Evolutionary conservation across 2,329 filamentous ascomycete species (phyloP).

Genomic region (Aspergillus bombycis): DNA sequence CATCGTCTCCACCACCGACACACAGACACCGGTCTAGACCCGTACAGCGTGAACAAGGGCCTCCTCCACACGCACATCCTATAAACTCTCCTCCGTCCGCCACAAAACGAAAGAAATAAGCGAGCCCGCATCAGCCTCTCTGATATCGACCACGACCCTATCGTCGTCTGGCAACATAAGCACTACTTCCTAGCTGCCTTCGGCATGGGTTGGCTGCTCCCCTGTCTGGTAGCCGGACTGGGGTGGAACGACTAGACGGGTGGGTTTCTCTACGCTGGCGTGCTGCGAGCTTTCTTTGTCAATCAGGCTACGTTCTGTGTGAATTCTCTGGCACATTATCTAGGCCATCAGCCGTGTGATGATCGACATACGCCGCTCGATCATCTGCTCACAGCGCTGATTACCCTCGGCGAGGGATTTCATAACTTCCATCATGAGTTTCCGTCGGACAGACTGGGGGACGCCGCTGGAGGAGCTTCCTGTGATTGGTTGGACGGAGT

Average conservation of each 20-base stretch:
- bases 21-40: conserved; percentile 12
- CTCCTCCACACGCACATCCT: conserved; percentile 10
- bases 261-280: conserved; percentile 80
- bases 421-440: conserved; percentile 13
- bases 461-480: neutral
- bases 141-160: conserved; percentile 6
- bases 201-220: conserved; percentile 68
- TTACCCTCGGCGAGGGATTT: conserved; percentile 10
- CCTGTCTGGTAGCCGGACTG: conserved; percentile 72
- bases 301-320: conserved; percentile 1
- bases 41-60: conserved; percentile 10
- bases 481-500: conserved; percentile 8
- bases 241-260: conserved; percentile 79
- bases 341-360: conserved; percentile 5
- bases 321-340: conserved; percentile 7
- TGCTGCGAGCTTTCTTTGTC: conserved; percentile 84
- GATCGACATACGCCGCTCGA: neutral
- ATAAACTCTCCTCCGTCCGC: conserved; percentile 9
- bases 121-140: conserved; percentile 1
- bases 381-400: neutral
- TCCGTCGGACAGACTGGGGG: conserved; percentile 7
- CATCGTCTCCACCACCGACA: conserved; percentile 16
- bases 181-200: conserved; percentile 7
- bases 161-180: conserved; percentile 7
- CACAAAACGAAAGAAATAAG: neutral